Base-by-base conservation (phyloP, 2,329 filamentous ascomycete genomes). In the Penicillium sp. region DNA sequence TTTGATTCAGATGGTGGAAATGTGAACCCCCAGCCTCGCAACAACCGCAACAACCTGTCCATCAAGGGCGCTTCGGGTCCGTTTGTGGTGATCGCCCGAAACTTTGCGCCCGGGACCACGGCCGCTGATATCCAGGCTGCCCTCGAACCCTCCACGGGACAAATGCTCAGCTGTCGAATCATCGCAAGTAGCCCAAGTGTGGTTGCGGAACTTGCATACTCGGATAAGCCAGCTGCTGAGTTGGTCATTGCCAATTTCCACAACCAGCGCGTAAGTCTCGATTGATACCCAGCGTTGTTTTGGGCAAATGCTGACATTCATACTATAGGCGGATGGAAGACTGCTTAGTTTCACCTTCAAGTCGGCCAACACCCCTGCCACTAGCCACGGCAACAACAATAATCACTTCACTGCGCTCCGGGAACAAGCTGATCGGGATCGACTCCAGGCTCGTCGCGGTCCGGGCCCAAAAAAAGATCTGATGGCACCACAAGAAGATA, bases 71-170 rank as follows among this genome's bases (percentile, higher is more conserved):
- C 72, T 18, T 72, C 72, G 10, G 81, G 81, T 1, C 82, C 82
- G 3, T 84, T 80, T 64, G 76, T 81, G 5, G 81, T 88, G 6
- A 70, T 84, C 47, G 85, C 83, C 6, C 80, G 79, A 66, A 87
- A 87, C 70, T 87, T 88, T 66, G 84, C 84, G 13, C 81, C 81
- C n/a, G 85, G 84, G 14, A 88, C 85, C 0, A 86, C 84, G 2
- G 84, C 83, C 14, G 83, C 82, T 24, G 85, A 88, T 61, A 87
- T 88, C 43, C 81, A 86, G 64, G 79, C 83, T 40, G 83, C 85
- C 29, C 76, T 87, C 67, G 74, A 76, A 50, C 76, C 78, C 3
- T 72, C 80, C 16, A 80, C 79, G 14, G 82, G 82, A 31, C 72
- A 77, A 34, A 76, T 85, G 62, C 55, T 80, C 27, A 76, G 76